Conservation (phyloP, 495 filamentous ascomycete genomes). For the Trichoderma erinaceum region DNA sequence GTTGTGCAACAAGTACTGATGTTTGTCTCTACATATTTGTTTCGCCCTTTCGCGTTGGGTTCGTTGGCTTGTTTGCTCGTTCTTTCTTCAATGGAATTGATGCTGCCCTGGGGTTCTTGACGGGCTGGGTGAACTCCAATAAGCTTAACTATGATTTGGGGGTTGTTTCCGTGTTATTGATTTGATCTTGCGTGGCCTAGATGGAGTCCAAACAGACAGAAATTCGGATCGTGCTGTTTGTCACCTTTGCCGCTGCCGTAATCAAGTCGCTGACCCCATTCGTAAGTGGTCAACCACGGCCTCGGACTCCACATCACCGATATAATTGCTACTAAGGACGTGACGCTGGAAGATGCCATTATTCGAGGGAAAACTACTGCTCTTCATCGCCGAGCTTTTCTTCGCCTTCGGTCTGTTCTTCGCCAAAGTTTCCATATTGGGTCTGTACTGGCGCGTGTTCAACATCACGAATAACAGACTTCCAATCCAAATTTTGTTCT, state of each 20-base stretch:
- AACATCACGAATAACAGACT: slow-evolving; percentile 10
- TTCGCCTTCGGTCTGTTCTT: slow-evolving; percentile 16
- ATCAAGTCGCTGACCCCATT: slow-evolving; percentile 15
- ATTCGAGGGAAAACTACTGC: slow-evolving; percentile 6
- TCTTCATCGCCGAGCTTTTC: slow-evolving; percentile 15
- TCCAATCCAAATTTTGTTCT: slow-evolving; percentile 15
- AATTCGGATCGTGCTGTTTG: slow-evolving; percentile 9
- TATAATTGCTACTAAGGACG: slow-evolving; percentile 5
- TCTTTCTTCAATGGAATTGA: not conserved
- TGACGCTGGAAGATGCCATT: slow-evolving; percentile 13
- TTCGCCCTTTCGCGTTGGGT: slow-evolving; percentile 4
- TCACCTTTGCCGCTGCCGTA: slow-evolving; percentile 9
- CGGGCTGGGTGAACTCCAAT: slow-evolving; percentile 13
- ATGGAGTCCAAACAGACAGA: slow-evolving; percentile 15
- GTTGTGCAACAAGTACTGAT: not conserved
- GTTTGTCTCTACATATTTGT: not conserved
- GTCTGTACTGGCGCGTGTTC: slow-evolving; percentile 16
- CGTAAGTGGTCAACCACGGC: slow-evolving; percentile 14
- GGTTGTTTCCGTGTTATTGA: not conserved
- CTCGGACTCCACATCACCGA: slow-evolving; percentile 14
- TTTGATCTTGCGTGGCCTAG: slow-evolving; percentile 11
- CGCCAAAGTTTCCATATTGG: slow-evolving; percentile 14
- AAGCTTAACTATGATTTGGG: not conserved
- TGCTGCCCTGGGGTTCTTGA: slow-evolving; percentile 8
- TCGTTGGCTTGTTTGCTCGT: not conserved